Percentiles rank a stretch among this genome's conserved stretches.
Conservation (phyloP, 441 rosid species). For the Aquilaria agallochum region DNA sequence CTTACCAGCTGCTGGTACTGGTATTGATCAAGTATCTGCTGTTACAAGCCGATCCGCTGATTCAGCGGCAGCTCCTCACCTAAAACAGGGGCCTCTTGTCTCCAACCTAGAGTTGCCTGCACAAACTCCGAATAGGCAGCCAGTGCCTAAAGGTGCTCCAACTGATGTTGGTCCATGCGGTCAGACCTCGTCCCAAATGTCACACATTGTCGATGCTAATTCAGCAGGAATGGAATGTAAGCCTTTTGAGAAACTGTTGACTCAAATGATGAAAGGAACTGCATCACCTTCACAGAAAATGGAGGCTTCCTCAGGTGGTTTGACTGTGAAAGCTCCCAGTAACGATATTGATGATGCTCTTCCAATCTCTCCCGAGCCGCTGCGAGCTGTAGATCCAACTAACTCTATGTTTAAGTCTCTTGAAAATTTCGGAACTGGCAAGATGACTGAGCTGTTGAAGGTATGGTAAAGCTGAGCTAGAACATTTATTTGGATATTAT, state of each 20-base stretch:
- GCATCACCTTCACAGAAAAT: constrained; percentile 23
- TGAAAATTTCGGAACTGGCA: constrained; percentile 44
- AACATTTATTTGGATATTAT: too few relatives aligned
- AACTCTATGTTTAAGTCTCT: constrained; percentile 23
- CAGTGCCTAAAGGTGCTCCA: neutral
- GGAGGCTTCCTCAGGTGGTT: constrained; percentile 4
- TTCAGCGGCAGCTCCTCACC: constrained; percentile 8
- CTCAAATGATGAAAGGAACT: constrained; percentile 32
- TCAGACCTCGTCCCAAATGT: constrained; percentile 7
- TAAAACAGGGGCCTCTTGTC: too few relatives aligned
- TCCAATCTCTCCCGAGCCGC: constrained; percentile 43
- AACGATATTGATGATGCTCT: constrained; percentile 5
- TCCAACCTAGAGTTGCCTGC: constrained; percentile 18
- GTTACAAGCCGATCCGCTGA: constrained; percentile 19
- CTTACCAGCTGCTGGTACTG: constrained; percentile 29
- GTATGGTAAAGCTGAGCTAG: constrained; percentile 19
- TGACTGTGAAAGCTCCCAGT: neutral
- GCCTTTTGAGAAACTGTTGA: constrained; percentile 40
- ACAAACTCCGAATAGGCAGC: constrained; percentile 19
- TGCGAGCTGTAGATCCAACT: constrained; percentile 31
- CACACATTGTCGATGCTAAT: constrained; percentile 20
- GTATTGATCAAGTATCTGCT: constrained; percentile 20
- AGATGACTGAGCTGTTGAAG: constrained; percentile 68
- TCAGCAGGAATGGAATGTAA: constrained; percentile 16
- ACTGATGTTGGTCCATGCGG: constrained; percentile 7